Evolutionary conservation across 1,284 basidiomycete species (phyloP), one percentile per base, ranked within the genome.

Genomic region (Singerocomus inundabilis): DNA sequence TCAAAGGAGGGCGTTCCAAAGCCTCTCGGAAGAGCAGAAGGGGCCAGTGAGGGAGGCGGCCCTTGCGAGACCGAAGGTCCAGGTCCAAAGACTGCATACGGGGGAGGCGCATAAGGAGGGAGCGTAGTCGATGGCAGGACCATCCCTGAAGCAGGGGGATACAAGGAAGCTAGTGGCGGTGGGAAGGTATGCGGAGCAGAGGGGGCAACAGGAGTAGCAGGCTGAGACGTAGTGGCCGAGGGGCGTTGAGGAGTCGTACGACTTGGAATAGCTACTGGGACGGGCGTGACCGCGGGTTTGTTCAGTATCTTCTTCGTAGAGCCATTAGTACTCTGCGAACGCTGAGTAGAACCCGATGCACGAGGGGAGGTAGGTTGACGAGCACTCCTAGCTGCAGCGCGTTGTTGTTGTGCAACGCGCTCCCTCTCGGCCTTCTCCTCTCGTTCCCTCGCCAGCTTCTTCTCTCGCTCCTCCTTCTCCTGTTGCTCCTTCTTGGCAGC

Each of bases 381-480:
- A 46, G 70, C 64, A 53, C 66, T 72, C 66, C 63, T 61, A 51
- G 67, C 55, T 63, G 66, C 44, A 64, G 58, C 54, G 52, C 57
- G 69, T 55, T 75, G 70, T 49, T 77, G 76, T 56, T 76, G 76
- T 51, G 71, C 72, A 47, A 68, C 60, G 37, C 70, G 71, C 48
- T 80, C 78, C 49, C 71, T 73, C 57, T 73, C 78, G 51, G 69
- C 77, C 63, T 75, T 80, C 58, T 80, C 80, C 61, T 75, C 75
- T 60, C 78, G 78, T 69, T 87, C 88, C 64, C 76, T 84, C 46
- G 78, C 78, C 52, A 79, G 67, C 60, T 68, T 73, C 61, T 64
- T 68, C 61, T 81, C 81, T 36, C 74, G 76, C 56, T 87, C 85
- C 57, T 82, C 84, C 66, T 79, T 82, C 65, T 85, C 82, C 56